Evolutionary conservation across 2,329 filamentous ascomycete genomes (phyloP).

Genomic region (Sclerotinia nivalis): DNA sequence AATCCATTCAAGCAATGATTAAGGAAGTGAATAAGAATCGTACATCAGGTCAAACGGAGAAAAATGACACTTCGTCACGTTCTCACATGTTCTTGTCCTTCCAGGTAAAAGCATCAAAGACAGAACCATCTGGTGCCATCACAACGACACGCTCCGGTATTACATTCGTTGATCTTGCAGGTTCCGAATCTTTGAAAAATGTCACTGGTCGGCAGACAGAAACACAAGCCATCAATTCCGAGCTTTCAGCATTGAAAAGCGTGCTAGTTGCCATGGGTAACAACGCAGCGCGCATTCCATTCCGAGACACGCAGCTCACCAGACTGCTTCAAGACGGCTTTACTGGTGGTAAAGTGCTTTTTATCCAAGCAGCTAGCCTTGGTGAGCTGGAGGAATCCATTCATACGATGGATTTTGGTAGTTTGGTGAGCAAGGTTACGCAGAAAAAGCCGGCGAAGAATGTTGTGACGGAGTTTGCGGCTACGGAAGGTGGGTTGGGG

Average conservation of each 20-base stretch:
- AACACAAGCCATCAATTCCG: conserved; percentile 97
- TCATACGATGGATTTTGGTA: conserved; percentile 8
- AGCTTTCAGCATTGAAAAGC: conserved; percentile 84
- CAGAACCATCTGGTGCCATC: conserved; percentile 52
- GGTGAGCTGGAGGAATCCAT: conserved; percentile 2
- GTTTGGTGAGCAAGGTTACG: not conserved
- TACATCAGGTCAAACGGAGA: conserved; percentile 92
- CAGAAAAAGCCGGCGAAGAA: conserved; percentile 4
- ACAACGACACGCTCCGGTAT: conserved; percentile 89
- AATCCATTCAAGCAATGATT: conserved; percentile 78
- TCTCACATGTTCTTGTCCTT: conserved; percentile 97
- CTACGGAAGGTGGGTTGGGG: not conserved
- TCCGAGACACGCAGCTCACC: not conserved
- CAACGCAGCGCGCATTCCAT: not conserved
- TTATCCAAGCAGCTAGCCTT: conserved; percentile 10
- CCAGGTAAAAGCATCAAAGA: conserved; percentile 62
- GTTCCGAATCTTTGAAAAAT: conserved; percentile 86
- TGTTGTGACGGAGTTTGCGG: not conserved
- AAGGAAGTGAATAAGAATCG: conserved; percentile 80
- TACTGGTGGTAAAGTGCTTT: conserved; percentile 4
- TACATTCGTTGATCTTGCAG: conserved; percentile 93
- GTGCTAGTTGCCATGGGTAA: conserved; percentile 86
- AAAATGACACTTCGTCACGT: conserved; percentile 90
- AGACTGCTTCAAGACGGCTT: conserved; percentile 6
- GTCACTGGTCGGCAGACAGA: conserved; percentile 87